phyloP scores from a whole-genome alignment of 768 basidiomycete genomes.

The Mycena belliarum region DNA sequence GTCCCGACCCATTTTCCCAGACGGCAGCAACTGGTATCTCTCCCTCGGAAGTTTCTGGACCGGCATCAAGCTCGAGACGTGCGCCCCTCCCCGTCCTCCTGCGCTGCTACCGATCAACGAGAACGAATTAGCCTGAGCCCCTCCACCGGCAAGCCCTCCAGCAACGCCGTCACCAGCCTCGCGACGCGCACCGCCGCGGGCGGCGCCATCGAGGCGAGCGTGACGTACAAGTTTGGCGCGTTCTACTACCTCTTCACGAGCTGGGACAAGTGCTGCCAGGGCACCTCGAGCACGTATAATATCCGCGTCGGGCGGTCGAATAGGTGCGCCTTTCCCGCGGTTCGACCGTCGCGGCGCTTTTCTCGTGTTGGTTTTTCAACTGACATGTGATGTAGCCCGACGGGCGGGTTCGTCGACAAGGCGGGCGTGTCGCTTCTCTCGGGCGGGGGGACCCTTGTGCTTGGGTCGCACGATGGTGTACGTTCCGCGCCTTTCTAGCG shows the following conservation, averaged over 20 bases:
- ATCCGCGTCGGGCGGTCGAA: constrained; percentile 55
- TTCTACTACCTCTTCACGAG: constrained; percentile 59
- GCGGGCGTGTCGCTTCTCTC: constrained; percentile 43
- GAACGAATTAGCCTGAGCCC: constrained; percentile 31
- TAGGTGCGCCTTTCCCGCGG: background rate
- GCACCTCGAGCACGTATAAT: constrained; percentile 56
- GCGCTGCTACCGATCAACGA: background rate
- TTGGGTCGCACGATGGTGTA: constrained; percentile 45
- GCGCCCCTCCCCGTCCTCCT: constrained; percentile 2
- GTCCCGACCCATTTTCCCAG: constrained; percentile 21
- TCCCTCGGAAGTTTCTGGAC: constrained; percentile 59
- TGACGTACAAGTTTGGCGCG: constrained; percentile 42
- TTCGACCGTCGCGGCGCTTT: too few relatives aligned
- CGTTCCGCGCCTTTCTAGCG: constrained; percentile 4
- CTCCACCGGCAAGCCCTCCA: constrained; percentile 43
- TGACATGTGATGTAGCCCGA: constrained; percentile 29
- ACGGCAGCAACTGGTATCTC: constrained; percentile 47
- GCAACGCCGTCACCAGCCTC: constrained; percentile 40
- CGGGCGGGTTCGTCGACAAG: constrained; percentile 48
- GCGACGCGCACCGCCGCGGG: constrained; percentile 44
- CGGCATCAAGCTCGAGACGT: constrained; percentile 47
- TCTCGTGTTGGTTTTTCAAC: too few relatives aligned
- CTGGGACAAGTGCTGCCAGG: constrained; percentile 56
- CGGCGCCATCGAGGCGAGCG: constrained; percentile 52
- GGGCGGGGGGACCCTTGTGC: constrained; percentile 56